Evolutionary conservation across 805 yeast species (phyloP), one percentile per base, ranked within the genome.

Genomic region (Komagataella ulmi): DNA sequence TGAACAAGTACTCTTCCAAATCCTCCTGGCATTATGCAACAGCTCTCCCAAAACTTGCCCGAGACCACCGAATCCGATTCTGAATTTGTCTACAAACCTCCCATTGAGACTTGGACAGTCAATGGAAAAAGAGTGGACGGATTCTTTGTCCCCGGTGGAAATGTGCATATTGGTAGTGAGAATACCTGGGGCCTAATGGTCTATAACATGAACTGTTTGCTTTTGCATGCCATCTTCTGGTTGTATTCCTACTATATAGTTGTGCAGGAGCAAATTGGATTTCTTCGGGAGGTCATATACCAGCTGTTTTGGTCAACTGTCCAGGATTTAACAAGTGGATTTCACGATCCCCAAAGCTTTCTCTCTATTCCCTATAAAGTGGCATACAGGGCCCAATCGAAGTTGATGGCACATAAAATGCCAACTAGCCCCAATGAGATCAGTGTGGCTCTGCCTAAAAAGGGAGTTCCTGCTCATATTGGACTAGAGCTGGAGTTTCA

Each of bases 401-500:
- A 52, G 24, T 60, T 65, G 3, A 50, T 59, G 8, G 58, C 54
- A n/a, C 50, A 51, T n/a, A 47, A 53, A 2, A 53, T 56, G 6
- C 69, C 70, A 17, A 57, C 55, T 44, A 51, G 46, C 47, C 55
- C 52, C 47, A 19, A 45, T 48, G 50, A 56, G 7, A 55, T 59
- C 43, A 48, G 50, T 19, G 53, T 52, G 45, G 52, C 55, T 1
- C 47, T 52, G 12, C 58, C 57, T 5, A 50, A 55, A 12, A 49
- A 52, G 2, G 60, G 40, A 5, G 14, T 30, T 30, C 40, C 40
- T 30, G 40, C 14, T 8, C 40, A 68, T 24, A 51, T 71, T 7
- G 59, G 63, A 2, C 58, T 68, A 12, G 59, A 72, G 4, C 63
- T 72, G 45, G 63, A 67, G 48, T 53, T 65, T 53, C 57, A 54